Evolutionary conservation across 768 basidiomycete genomes (phyloP), one percentile per base, ranked within the genome.

Genomic region (Wakefieldia striispora): DNA sequence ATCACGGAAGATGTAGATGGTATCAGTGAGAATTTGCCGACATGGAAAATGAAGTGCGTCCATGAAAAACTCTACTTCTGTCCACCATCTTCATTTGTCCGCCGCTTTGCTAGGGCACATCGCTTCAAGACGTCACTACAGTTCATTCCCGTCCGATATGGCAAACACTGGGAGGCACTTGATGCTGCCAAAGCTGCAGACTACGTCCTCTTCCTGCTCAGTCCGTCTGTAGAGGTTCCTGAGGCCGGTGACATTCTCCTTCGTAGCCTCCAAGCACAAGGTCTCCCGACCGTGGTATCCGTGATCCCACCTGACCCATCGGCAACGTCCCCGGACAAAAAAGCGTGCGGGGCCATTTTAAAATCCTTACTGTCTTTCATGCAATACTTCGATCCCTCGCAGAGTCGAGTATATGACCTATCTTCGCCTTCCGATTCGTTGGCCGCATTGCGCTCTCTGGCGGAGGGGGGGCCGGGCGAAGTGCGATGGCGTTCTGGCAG

Each of bases 301-400:
- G 83, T 88, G 20, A 78, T 92, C 38, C 75, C 84, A 16, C 77
- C 84, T 6, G 73, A 79, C 47, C 52, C 71, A 12, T 59, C 72
- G 3, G 67, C 77, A 39, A 55, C 72, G 6, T 56, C 72, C 2
- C 66, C 81, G 36, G 86, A 86, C 49, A 57, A 71, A 6, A 92
- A 92, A 70, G 71, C 80, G 27, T 82, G 81, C 26, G 60, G 81
- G 2, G 81, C 80, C 16, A 78, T 93, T 40, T 71, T 91, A 47
- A 94, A 91, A 71, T 97, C 93, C 1, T 76, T 97, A 5, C 78
- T 95, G 9, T 97, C 94, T 10, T 99, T 97, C 74, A 84, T 95
- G 49, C 86, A 86, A 55, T 97, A 97, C 70, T 99, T 98, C 68
- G 89, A 91, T 51, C 95, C 95, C 2, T 75, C 79, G 20, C 87